These are phyloP conservation scores for Metarhizium guizhouense DNA, from an alignment of 2,329 filamentous ascomycete species.

Conservation along the genomic window DNA sequence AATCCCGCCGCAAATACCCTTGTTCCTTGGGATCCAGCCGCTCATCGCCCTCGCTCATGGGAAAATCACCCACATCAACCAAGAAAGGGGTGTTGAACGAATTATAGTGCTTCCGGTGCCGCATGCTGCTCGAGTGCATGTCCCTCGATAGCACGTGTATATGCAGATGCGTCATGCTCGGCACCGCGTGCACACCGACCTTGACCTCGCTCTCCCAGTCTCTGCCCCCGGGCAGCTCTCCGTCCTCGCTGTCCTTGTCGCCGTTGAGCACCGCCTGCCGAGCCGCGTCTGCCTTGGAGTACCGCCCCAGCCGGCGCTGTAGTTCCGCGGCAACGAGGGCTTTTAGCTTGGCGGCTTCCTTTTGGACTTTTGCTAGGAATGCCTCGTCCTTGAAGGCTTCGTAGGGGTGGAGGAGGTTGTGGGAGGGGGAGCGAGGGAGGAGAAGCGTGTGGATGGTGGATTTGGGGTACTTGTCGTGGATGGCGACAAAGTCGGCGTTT, in stretches of 20 bases:
- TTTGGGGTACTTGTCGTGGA: constrained; percentile 83
- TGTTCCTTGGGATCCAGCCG: constrained; percentile 47
- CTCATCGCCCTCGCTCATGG: constrained; percentile 56
- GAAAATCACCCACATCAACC: constrained; percentile 69
- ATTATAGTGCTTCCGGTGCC: constrained; percentile 83
- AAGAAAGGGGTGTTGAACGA: constrained; percentile 85
- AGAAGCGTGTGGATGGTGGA: constrained; percentile 76
- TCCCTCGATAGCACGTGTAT: constrained; percentile 81
- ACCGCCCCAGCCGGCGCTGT: constrained; percentile 54
- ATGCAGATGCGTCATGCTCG: constrained; percentile 88
- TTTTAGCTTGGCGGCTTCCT: constrained; percentile 53
- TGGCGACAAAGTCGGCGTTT: constrained; percentile 60
- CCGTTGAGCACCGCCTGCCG: constrained; percentile 60
- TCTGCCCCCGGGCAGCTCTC: constrained; percentile 56
- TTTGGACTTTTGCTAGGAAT: constrained; percentile 57
- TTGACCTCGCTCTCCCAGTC: constrained; percentile 71
- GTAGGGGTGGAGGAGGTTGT: constrained; percentile 62
- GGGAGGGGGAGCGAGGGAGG: constrained; percentile 60
- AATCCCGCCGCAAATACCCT: constrained; percentile 54
- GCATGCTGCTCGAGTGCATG: constrained; percentile 61
- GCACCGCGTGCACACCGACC: constrained; percentile 75
- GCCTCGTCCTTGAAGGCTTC: constrained; percentile 61
- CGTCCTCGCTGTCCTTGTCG: constrained; percentile 24
- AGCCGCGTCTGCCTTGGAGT: constrained; percentile 52
- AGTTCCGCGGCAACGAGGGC: constrained; percentile 66